These are phyloP conservation scores for Colletotrichum higginsianum DNA, from an alignment of 2,329 filamentous ascomycete genomes.

Conservation along the genomic window DNA sequence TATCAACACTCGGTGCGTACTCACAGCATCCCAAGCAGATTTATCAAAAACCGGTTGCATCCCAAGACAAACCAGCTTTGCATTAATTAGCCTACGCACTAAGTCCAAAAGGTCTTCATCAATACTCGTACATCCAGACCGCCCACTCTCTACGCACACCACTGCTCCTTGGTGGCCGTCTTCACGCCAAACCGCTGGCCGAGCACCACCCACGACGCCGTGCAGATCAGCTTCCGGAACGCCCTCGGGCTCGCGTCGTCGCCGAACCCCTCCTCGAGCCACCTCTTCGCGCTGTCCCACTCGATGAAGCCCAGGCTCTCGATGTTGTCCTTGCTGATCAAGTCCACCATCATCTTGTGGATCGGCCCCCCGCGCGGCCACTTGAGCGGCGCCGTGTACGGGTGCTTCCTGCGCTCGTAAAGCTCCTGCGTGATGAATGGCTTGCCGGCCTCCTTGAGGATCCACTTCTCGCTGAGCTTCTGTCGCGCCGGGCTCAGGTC, in stretches of 20 bases:
- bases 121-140: not conserved
- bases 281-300: constrained; percentile 52
- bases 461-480: constrained; percentile 62
- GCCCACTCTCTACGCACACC: not conserved
- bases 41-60: not conserved
- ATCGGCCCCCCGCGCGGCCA: constrained; percentile 61
- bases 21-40: not conserved
- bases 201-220: constrained; percentile 34
- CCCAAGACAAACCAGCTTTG: not conserved
- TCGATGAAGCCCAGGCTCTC: constrained; percentile 58
- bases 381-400: constrained; percentile 61
- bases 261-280: constrained; percentile 57
- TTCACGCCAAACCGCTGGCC: constrained; percentile 36
- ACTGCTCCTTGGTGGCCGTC: constrained; percentile 25
- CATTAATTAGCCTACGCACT: not conserved
- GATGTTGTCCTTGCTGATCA: constrained; percentile 56
- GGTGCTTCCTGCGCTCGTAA: constrained; percentile 65
- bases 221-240: constrained; percentile 33
- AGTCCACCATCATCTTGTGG: constrained; percentile 50
- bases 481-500: constrained; percentile 36
- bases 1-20: not conserved
- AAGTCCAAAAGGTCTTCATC: not conserved
- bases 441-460: constrained; percentile 60
- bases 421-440: constrained; percentile 62
- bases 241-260: constrained; percentile 49